phyloP scores from a whole-genome alignment of 1,139 yeast species.

The Hyphopichia pseudoburtonii region DNA sequence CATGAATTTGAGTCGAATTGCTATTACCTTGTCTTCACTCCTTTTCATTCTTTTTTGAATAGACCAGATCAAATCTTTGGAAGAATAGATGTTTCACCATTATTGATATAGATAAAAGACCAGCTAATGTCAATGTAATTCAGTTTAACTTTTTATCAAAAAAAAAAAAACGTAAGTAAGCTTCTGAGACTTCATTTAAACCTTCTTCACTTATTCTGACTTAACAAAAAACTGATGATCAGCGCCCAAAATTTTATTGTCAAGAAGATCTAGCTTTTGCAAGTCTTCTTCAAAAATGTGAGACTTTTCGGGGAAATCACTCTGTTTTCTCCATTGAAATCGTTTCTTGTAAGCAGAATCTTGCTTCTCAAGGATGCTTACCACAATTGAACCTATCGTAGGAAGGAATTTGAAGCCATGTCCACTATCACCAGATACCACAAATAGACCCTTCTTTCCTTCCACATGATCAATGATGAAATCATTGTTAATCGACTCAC shows the following conservation, averaged over 20 bases:
- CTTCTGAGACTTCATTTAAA: no score
- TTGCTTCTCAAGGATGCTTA: slow-evolving; percentile 18
- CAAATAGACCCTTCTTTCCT: slow-evolving; percentile 24
- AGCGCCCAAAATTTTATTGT: not conserved
- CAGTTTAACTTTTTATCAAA: no score
- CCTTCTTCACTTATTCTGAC: no score
- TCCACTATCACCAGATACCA: slow-evolving; percentile 42
- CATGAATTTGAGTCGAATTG: no score
- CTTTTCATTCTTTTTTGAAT: no score
- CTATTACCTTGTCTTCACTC: no score
- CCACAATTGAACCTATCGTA: slow-evolving; percentile 24
- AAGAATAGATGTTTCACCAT: no score
- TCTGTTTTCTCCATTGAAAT: slow-evolving; percentile 24
- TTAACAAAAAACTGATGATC: not conserved
- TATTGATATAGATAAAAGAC: no score
- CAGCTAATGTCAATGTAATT: no score
- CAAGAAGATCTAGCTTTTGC: not conserved
- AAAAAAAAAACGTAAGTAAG: no score
- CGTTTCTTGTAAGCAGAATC: slow-evolving; percentile 19
- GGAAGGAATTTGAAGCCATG: slow-evolving; percentile 30
- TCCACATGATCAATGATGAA: slow-evolving; percentile 37
- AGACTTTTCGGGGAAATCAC: not conserved
- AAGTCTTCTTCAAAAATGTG: not conserved
- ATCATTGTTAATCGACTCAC: slow-evolving; percentile 37
- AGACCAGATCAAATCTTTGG: no score